Evolutionary conservation across 495 filamentous ascomycete species (phyloP), one percentile per base, ranked within the genome.

Genomic region (Achaetomiella virescens): DNA sequence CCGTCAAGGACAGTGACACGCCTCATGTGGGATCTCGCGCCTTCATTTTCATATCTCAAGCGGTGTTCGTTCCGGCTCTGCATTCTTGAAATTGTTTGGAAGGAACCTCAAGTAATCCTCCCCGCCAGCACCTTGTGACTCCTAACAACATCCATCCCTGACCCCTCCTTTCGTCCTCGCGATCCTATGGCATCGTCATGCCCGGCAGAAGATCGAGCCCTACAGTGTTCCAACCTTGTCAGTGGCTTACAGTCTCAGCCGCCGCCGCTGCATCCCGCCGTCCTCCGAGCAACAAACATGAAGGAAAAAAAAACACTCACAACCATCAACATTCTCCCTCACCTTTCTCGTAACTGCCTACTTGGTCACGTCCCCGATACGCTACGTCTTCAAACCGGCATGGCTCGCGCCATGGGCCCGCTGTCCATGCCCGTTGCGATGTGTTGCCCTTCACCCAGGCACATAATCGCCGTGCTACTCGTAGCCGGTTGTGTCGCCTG

Each of bases 391-490:
- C 33, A 75, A 58, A 15, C 63, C 54, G 15, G 59, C 57, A 67
- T 76, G 78, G 21, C 59, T 60, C 45, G 68, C 66, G 44, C 72
- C 72, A 61, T 60, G 64, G 76, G 78, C 17, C 68, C 60, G 42
- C 66, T 70, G 52, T 80, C 72, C 70, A 80, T 68, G 21, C 76
- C 12, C 64, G 59, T 69, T 76, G 75, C 8, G 78, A 68, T 1
- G 74, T 70, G 31, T 76, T 70, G 38, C 68, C 74, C 58, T 77
- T 68, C 75, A 79, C 12, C 72, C 70, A 50, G 74, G 74, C 1
- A 74, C 59, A 37, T 74, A 73, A 56, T 75, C 70, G 5, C 71
- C 72, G 59, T 75, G 71, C 42, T 67, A 68, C 1, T 68, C 67
- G 55, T 67, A 72, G 1, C 72, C 72, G 0, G 69, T 72, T 4